Conservation (phyloP, 169 alveolate species). For the Theileria luwenshuni region DNA sequence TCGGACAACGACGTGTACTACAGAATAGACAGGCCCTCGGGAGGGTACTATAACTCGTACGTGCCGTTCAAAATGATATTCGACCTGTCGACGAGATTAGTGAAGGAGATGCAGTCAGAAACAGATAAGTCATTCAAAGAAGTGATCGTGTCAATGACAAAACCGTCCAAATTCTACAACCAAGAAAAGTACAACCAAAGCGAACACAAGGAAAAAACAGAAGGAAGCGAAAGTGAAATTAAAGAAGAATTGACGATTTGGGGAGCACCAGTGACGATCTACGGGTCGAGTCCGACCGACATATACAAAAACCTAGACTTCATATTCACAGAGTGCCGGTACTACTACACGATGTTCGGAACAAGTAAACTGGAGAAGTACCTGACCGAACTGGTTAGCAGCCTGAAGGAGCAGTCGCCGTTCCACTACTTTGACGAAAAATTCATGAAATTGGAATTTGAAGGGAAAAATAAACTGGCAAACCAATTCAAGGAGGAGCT, state of each 20-base stretch:
- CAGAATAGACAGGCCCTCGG: constrained; percentile 47
- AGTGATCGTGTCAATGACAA: constrained; percentile 11
- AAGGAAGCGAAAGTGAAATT: background rate
- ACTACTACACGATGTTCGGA: constrained; percentile 26
- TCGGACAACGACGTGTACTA: constrained; percentile 60
- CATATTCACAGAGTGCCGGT: constrained; percentile 48
- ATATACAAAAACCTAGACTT: constrained; percentile 27
- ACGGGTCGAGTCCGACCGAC: constrained; percentile 23
- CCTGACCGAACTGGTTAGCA: constrained; percentile 13
- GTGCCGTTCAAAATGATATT: constrained; percentile 11
- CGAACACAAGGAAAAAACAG: background rate
- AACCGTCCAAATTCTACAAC: background rate
- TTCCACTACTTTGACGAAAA: constrained; percentile 27
- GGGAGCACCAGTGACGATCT: constrained; percentile 50
- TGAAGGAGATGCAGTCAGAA: constrained; percentile 38
- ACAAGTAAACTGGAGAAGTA: background rate
- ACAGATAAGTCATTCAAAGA: constrained; percentile 16
- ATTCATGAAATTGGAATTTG: constrained; percentile 12
- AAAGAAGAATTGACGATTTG: constrained; percentile 26
- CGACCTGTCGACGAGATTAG: constrained; percentile 38
- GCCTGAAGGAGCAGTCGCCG: constrained; percentile 19
- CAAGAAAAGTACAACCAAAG: background rate
- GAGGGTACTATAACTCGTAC: constrained; percentile 32
- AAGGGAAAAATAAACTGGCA: constrained; percentile 16
- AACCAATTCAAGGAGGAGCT: constrained; percentile 10